Conservation (phyloP, 139 green algal genomes). For the Coelastrella sp. region DNA sequence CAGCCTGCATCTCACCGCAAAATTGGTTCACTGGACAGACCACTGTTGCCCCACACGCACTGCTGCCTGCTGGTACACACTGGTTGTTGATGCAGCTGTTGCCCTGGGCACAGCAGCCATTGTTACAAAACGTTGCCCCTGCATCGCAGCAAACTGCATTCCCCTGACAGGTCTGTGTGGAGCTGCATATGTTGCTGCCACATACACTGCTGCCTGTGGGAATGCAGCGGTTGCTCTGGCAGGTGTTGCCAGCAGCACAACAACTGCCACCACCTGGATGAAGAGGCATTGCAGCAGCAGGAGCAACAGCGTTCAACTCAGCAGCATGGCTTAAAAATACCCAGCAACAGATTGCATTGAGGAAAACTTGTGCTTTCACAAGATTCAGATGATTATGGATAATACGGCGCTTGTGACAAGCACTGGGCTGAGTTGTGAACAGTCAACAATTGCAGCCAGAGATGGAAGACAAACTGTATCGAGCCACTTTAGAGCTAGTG, state of each 20-base stretch:
- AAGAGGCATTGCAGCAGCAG: background rate
- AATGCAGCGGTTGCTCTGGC: constrained; percentile 1
- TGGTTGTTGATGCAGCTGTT: constrained; percentile 41
- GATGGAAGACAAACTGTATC: too few species aligned
- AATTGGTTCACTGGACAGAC: constrained; percentile 7
- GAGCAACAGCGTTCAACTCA: background rate
- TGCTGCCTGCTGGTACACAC: constrained; percentile 10
- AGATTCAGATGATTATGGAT: too few species aligned
- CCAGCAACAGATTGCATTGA: background rate
- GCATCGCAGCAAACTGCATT: constrained; percentile 17
- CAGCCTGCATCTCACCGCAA: constrained; percentile 4
- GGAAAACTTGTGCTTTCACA: too few species aligned
- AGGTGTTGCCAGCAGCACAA: constrained; percentile 8
- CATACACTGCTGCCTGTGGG: background rate
- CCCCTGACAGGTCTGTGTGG: constrained; percentile 35
- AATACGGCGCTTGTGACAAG: too few species aligned
- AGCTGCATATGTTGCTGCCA: constrained; percentile 16
- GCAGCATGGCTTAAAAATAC: background rate
- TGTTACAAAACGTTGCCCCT: constrained; percentile 20
- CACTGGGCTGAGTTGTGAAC: too few species aligned
- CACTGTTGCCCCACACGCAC: constrained; percentile 1
- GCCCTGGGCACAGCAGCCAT: constrained; percentile 19
- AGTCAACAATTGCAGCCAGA: too few species aligned
- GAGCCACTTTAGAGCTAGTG: too few species aligned
- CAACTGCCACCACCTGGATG: constrained; percentile 9